A percentile compares a stretch with the other conserved stretches of the same genome.
These are phyloP conservation scores for Boletus coccyginus DNA, from an alignment of 768 basidiomycete species.

Conservation along the genomic window DNA sequence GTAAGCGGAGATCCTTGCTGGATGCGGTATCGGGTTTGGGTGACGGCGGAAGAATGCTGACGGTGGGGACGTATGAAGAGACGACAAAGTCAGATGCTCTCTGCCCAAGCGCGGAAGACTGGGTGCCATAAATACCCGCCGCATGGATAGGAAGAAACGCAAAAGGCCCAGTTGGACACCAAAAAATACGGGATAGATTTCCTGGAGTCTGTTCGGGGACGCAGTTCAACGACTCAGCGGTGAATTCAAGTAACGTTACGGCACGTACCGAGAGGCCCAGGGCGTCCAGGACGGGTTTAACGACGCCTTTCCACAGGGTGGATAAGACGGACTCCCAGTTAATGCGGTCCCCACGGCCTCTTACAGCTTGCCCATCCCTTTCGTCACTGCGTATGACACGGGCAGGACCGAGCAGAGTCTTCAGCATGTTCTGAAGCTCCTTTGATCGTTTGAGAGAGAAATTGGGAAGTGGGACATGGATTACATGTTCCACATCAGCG, in stretches of 20 bases:
- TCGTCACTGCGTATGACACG: not conserved
- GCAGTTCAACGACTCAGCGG: not conserved
- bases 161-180: not conserved
- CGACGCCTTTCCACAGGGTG: slow-evolving; percentile 3
- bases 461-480: slow-evolving; percentile 7
- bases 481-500: not conserved
- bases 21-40: not conserved
- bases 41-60: not conserved
- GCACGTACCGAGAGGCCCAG: not conserved
- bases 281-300: slow-evolving; percentile 2
- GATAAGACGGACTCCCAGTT: slow-evolving; percentile 1
- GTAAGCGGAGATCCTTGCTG: not conserved
- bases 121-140: not conserved
- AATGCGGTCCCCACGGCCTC: not conserved
- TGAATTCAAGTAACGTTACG: not conserved
- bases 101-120: not conserved
- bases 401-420: not conserved
- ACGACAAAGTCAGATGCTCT: not conserved
- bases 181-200: not conserved
- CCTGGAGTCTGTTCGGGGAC: not conserved
- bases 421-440: not conserved
- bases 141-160: not conserved
- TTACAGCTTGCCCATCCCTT: not conserved
- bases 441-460: not conserved
- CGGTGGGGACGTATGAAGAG: not conserved